Percentiles rank a stretch among this genome's conserved stretches.
phyloP scores from a whole-genome alignment of 2,329 filamentous ascomycete species.

The Tolypocladium endophyticum region DNA sequence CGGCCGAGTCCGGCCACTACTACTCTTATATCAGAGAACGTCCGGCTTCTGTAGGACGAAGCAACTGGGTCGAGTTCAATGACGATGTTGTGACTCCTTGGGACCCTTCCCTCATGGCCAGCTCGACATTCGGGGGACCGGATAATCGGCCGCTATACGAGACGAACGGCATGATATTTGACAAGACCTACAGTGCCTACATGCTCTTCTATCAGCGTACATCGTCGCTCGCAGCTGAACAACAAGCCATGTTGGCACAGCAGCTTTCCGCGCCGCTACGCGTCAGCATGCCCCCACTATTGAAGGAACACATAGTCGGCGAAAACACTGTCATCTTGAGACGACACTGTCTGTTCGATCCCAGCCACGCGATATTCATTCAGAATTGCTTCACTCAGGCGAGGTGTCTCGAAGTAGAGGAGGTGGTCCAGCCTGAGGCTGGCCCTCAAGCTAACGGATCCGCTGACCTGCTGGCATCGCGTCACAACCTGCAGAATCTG shows the following conservation, averaged over 20 bases:
- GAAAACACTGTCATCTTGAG: conserved; percentile 68
- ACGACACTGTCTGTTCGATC: conserved; percentile 71
- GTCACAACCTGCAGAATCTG: conserved; percentile 28
- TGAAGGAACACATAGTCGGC: conserved; percentile 50
- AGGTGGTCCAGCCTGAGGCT: not conserved
- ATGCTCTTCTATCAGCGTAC: conserved; percentile 95
- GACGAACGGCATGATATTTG: conserved; percentile 35
- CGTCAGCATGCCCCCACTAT: conserved; percentile 30
- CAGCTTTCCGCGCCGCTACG: conserved; percentile 24
- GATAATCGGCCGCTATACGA: conserved; percentile 42
- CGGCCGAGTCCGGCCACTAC: conserved; percentile 90
- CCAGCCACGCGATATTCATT: conserved; percentile 58
- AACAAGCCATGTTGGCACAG: conserved; percentile 29
- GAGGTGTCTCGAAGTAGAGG: conserved; percentile 30
- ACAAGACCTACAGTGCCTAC: conserved; percentile 80
- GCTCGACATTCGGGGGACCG: conserved; percentile 68
- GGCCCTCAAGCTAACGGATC: not conserved
- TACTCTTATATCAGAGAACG: conserved; percentile 90
- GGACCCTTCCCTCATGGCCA: conserved; percentile 62
- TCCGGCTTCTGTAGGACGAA: conserved; percentile 36
- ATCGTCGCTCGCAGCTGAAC: conserved; percentile 48
- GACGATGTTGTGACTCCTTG: conserved; percentile 73
- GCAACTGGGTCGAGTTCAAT: conserved; percentile 84
- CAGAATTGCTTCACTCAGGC: conserved; percentile 48
- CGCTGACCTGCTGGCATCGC: not conserved